Evolutionary conservation across 345 rosid species (phyloP).

Genomic region (Euphorbia lathyris): DNA sequence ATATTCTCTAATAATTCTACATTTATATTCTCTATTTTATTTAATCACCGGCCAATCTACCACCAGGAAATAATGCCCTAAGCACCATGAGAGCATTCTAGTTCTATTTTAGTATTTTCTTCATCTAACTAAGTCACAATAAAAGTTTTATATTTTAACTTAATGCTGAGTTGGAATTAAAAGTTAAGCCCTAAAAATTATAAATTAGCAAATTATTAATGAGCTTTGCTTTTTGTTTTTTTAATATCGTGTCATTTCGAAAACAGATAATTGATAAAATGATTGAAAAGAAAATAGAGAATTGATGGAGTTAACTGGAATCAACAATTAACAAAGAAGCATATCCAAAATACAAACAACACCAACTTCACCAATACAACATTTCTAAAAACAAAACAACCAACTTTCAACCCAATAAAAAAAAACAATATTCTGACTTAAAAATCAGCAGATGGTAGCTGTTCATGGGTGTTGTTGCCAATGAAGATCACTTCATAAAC

Average conservation of each 20-base stretch:
- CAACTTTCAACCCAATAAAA: constrained; percentile 4
- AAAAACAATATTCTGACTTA: not conserved
- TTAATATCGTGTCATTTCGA: no score
- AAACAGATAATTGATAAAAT: no score
- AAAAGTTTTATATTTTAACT: no score
- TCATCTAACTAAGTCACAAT: no score
- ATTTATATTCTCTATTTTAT: not conserved
- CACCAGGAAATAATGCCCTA: no score
- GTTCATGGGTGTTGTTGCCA: constrained; percentile 26
- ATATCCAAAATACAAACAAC: constrained; percentile 28
- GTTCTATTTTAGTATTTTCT: no score
- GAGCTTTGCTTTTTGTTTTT: no score
- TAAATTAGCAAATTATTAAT: no score
- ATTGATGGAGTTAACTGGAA: constrained; percentile 13
- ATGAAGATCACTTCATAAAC: constrained; percentile 29
- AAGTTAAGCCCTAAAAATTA: no score
- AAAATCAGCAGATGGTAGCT: constrained; percentile 16
- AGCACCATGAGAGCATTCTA: no score
- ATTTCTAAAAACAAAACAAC: constrained; percentile 14
- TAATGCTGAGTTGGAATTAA: no score
- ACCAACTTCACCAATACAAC: constrained; percentile 21
- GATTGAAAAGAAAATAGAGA: constrained; percentile 21
- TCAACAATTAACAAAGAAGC: constrained; percentile 18
- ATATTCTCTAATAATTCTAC: no score
- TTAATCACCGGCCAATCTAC: not conserved